Evolutionary conservation across 2,329 filamentous ascomycete species (phyloP).

Genomic region (Botrytis paeoniae): DNA sequence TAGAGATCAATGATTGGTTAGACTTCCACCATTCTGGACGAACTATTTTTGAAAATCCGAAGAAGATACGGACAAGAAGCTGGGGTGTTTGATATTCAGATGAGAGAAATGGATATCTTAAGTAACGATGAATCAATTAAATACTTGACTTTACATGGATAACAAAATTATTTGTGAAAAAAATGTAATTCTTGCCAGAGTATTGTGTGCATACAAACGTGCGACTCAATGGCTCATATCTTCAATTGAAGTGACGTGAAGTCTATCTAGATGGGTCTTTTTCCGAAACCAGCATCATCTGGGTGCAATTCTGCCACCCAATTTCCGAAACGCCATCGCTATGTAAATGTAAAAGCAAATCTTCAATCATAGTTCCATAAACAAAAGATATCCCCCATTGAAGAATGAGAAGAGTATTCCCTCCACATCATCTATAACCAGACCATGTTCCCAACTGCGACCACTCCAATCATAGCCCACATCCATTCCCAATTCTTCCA

Average conservation of each 20-base stretch:
- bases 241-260: conserved; percentile 1
- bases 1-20: background rate
- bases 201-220: background rate
- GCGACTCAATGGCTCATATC: background rate
- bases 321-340: conserved; percentile 28
- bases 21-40: background rate
- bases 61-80: background rate
- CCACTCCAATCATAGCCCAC: conserved; percentile 9
- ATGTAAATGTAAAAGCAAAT: conserved; percentile 22
- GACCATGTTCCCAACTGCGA: background rate
- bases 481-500: background rate
- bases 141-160: background rate
- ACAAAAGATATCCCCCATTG: conserved; percentile 18
- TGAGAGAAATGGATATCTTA: background rate
- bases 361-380: conserved; percentile 29
- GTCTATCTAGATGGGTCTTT: background rate
- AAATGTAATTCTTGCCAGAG: background rate
- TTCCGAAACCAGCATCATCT: background rate
- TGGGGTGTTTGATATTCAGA: background rate
- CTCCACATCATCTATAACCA: background rate
- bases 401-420: background rate
- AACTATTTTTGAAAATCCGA: background rate
- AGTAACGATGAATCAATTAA: background rate
- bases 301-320: background rate
- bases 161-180: background rate